These are phyloP conservation scores for Penicillium sp. DNA, from an alignment of 2,329 filamentous ascomycete species.

Conservation along the genomic window DNA sequence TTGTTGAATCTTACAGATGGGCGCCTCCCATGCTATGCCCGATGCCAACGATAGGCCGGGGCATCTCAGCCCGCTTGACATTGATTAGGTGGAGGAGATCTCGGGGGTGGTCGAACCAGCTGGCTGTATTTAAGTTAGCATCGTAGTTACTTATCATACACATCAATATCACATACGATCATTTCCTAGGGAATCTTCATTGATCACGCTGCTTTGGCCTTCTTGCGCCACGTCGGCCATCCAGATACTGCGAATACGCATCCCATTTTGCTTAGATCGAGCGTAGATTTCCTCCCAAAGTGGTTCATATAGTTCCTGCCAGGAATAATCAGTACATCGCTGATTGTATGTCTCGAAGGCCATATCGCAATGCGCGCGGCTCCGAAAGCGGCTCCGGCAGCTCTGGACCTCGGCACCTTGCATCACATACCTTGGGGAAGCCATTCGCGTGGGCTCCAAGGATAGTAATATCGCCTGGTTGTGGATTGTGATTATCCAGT, in stretches of 20 bases:
- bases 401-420: slow-evolving; percentile 5
- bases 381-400: not conserved
- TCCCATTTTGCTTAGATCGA: slow-evolving; percentile 49
- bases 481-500: slow-evolving; percentile 56
- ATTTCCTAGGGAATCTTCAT: slow-evolving; percentile 67
- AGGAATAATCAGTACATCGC: slow-evolving; percentile 3
- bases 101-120: slow-evolving; percentile 75
- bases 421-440: slow-evolving; percentile 64
- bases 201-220: slow-evolving; percentile 67
- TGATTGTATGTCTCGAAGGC: not conserved
- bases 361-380: not conserved
- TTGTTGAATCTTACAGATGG: slow-evolving; percentile 45
- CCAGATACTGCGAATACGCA: slow-evolving; percentile 74
- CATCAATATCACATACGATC: slow-evolving; percentile 55
- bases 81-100: slow-evolving; percentile 83
- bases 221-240: slow-evolving; percentile 84
- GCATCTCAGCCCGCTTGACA: slow-evolving; percentile 67
- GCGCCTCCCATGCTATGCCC: slow-evolving; percentile 84
- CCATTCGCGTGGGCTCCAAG: slow-evolving; percentile 84
- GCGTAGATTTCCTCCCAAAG: slow-evolving; percentile 74
- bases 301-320: slow-evolving; percentile 79
- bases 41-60: slow-evolving; percentile 70
- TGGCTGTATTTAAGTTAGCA: slow-evolving; percentile 46
- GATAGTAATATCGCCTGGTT: slow-evolving; percentile 71
- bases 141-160: not conserved